Conservation (phyloP, 2,329 filamentous ascomycete species). For the Colletotrichum sp. region DNA sequence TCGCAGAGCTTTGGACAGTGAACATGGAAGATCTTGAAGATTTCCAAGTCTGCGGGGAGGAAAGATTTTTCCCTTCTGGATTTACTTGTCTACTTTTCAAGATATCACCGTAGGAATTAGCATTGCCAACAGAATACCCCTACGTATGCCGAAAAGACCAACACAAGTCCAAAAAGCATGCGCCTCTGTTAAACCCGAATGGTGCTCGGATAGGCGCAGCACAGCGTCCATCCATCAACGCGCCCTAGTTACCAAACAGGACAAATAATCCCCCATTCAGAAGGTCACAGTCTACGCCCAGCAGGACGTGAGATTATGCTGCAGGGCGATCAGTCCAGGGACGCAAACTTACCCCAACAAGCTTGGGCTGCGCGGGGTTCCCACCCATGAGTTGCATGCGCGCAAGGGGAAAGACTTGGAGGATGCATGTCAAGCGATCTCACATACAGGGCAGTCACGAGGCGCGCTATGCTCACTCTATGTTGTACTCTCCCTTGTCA, state of each 20-base stretch:
- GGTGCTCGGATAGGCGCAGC: neutral
- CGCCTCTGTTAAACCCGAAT: neutral
- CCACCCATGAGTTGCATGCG: neutral
- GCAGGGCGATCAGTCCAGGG: neutral
- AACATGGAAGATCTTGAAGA: neutral
- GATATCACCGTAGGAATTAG: neutral
- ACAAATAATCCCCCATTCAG: neutral
- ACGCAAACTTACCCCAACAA: neutral
- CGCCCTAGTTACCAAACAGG: neutral
- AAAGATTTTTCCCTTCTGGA: neutral
- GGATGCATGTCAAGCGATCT: neutral
- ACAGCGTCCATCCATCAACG: neutral
- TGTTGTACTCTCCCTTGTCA: neutral
- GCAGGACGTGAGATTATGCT: neutral
- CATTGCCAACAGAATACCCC: constrained; percentile 2
- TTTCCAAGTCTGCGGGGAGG: neutral
- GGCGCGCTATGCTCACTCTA: neutral
- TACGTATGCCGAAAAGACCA: neutral
- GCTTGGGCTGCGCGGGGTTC: neutral
- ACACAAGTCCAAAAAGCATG: neutral
- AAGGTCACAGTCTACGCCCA: neutral
- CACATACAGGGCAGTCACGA: neutral
- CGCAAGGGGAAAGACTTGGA: neutral
- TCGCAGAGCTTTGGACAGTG: neutral
- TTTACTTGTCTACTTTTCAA: neutral